A percentile compares a stretch with the other conserved stretches of the same genome.
phyloP scores from a whole-genome alignment of 2,329 filamentous ascomycete genomes.

The Talaromyces sp. region DNA sequence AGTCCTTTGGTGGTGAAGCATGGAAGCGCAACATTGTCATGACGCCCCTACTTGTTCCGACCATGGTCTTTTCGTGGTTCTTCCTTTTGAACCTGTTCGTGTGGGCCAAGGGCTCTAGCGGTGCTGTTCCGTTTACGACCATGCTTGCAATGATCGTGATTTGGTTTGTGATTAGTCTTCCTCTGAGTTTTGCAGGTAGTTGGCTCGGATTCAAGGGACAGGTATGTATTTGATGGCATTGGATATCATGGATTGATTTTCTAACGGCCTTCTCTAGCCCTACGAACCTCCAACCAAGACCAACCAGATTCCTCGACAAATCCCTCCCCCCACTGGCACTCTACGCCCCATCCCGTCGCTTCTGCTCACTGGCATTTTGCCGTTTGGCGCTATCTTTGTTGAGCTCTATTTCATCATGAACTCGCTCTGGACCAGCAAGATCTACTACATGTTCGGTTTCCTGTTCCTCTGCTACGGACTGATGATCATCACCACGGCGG shows the following conservation, averaged over 20 bases:
- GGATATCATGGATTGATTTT: background rate
- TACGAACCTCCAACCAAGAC: constrained; percentile 81
- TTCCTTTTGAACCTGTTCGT: constrained; percentile 95
- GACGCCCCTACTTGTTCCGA: constrained; percentile 80
- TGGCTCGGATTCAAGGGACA: constrained; percentile 84
- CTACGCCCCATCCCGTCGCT: constrained; percentile 84
- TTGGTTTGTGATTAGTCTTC: constrained; percentile 96
- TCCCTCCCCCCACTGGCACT: constrained; percentile 77
- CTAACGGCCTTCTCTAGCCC: constrained; percentile 30
- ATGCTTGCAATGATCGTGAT: constrained; percentile 92
- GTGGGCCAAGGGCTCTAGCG: constrained; percentile 87
- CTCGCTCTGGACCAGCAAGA: constrained; percentile 96
- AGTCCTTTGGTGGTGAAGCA: constrained; percentile 81
- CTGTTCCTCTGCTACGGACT: constrained; percentile 95
- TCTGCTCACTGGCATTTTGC: constrained; percentile 84
- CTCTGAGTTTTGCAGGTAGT: constrained; percentile 80
- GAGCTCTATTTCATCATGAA: constrained; percentile 99
- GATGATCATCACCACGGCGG: constrained; percentile 92
- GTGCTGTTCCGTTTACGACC: constrained; percentile 91
- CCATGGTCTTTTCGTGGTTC: constrained; percentile 78
- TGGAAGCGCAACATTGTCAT: constrained; percentile 93
- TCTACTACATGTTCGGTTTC: constrained; percentile 99
- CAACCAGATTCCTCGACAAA: constrained; percentile 97
- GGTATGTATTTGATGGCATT: constrained; percentile 23
- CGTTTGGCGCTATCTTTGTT: constrained; percentile 95